Percentiles rank a stretch among this genome's conserved stretches.
Evolutionary conservation across 1,284 basidiomycete species (phyloP).

Genomic region (Leccinum griseonigrum): DNA sequence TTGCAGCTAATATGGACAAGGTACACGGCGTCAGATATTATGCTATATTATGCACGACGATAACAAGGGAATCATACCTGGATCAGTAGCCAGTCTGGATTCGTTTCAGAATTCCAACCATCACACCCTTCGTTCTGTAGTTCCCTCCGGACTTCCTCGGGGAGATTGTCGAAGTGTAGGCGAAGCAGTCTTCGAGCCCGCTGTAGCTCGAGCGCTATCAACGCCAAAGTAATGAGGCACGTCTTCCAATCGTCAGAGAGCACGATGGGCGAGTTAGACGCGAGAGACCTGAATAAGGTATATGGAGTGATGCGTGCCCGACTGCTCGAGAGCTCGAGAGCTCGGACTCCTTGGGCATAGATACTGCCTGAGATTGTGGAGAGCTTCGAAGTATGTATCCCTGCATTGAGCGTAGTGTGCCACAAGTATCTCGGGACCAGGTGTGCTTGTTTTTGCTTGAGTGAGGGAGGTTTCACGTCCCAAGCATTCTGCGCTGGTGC

Average conservation of each 20-base stretch:
- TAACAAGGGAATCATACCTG: neutral
- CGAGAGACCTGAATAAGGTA: neutral
- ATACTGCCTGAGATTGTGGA: conserved; percentile 7
- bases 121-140: conserved; percentile 26
- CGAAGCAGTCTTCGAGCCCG: conserved; percentile 23
- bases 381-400: neutral
- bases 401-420: conserved; percentile 8
- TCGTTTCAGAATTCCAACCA: conserved; percentile 1
- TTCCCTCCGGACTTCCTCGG: conserved; percentile 38
- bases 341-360: conserved; percentile 20
- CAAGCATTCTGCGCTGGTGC: conserved; percentile 14
- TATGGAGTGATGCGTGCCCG: conserved; percentile 12
- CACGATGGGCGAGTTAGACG: neutral
- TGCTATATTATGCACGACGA: too few species aligned
- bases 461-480: conserved; percentile 4
- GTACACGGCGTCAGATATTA: too few species aligned
- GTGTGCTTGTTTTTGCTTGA: neutral
- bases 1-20: conserved; percentile 39
- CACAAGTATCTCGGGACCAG: conserved; percentile 7
- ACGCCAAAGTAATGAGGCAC: neutral
- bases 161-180: conserved; percentile 2
- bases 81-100: conserved; percentile 46
- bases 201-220: conserved; percentile 30
- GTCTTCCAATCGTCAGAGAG: neutral
- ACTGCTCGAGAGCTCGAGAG: conserved; percentile 17